These are phyloP conservation scores for Lentinula lateritia DNA, from an alignment of 768 basidiomycete species.

Conservation along the genomic window DNA sequence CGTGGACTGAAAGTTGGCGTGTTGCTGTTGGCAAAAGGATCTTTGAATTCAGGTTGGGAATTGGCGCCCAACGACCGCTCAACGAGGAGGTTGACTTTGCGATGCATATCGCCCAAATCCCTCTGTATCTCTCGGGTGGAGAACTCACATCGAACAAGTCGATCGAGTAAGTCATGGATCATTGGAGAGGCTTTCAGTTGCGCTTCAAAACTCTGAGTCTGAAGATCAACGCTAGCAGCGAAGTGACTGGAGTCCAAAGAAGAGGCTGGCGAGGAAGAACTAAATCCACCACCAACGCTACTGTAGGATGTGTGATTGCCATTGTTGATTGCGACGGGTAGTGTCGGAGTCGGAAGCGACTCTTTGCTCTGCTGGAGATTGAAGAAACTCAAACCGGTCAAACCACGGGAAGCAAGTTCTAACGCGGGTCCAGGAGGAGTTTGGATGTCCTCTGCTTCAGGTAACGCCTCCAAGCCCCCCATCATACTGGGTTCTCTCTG, in stretches of 20 bases:
- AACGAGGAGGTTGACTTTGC: conserved; percentile 72
- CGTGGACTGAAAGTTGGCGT: conserved; percentile 40
- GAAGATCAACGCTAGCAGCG: conserved; percentile 40
- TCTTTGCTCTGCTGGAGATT: conserved; percentile 30
- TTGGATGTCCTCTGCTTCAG: conserved; percentile 46
- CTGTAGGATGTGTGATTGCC: conserved; percentile 37
- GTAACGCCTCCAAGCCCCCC: conserved; percentile 45
- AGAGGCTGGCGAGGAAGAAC: conserved; percentile 72
- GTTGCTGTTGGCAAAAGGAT: conserved; percentile 57
- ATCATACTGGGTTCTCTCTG: conserved; percentile 45
- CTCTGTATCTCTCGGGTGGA: conserved; percentile 67
- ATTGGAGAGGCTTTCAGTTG: conserved; percentile 74
- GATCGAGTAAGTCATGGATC: conserved; percentile 71
- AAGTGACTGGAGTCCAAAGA: conserved; percentile 71
- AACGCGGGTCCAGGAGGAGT: conserved; percentile 29
- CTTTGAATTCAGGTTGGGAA: conserved; percentile 71
- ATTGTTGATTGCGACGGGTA: conserved; percentile 35
- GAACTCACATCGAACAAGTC: conserved; percentile 66
- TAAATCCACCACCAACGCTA: conserved; percentile 30
- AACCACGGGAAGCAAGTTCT: conserved; percentile 18
- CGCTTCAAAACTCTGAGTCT: conserved; percentile 51
- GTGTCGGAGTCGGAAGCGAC: conserved; percentile 33
- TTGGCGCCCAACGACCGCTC: conserved; percentile 51
- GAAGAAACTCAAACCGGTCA: conserved; percentile 29
- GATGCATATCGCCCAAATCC: conserved; percentile 67